Evolutionary conservation across 192 early-diverging fungal species (phyloP).

Genomic region (Umbelopsis vinacea): DNA sequence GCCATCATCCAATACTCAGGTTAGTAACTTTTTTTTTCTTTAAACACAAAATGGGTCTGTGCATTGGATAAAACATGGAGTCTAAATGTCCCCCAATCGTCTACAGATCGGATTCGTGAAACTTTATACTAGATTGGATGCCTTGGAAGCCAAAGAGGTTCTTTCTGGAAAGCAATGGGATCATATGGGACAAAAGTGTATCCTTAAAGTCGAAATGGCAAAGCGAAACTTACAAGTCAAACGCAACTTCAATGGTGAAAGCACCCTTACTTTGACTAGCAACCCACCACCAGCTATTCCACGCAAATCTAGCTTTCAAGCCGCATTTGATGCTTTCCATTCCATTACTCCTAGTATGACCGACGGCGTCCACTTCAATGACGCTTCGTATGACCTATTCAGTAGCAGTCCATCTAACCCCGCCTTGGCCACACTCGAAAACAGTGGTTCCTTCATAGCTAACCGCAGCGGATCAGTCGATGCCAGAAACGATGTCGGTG

Average conservation of each 20-base stretch:
- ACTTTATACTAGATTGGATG: conserved; percentile 90
- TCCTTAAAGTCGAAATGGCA: conserved; percentile 98
- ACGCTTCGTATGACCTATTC: background rate
- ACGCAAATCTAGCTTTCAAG: conserved; percentile 9
- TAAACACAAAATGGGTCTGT: too few species aligned
- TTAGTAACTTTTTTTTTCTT: background rate
- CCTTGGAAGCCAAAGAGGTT: conserved; percentile 88
- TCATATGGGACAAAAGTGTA: conserved; percentile 70
- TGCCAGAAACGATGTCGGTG: conserved; percentile 4
- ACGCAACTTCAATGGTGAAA: conserved; percentile 51
- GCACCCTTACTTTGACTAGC: background rate
- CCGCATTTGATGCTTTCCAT: conserved; percentile 15
- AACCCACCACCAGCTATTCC: conserved; percentile 5
- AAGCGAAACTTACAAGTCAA: conserved; percentile 98
- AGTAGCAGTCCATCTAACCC: conserved; percentile 16
- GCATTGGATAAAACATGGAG: too few species aligned
- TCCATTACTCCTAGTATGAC: conserved; percentile 23
- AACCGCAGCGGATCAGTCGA: conserved; percentile 1
- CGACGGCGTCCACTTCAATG: background rate
- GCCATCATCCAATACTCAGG: background rate
- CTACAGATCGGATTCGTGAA: conserved; percentile 97
- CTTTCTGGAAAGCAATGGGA: conserved; percentile 93
- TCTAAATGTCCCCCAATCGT: too few species aligned
- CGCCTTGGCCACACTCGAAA: conserved; percentile 8
- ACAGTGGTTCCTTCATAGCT: background rate